Conservation (phyloP, 306 rosid species). For the Urtica urens region DNA sequence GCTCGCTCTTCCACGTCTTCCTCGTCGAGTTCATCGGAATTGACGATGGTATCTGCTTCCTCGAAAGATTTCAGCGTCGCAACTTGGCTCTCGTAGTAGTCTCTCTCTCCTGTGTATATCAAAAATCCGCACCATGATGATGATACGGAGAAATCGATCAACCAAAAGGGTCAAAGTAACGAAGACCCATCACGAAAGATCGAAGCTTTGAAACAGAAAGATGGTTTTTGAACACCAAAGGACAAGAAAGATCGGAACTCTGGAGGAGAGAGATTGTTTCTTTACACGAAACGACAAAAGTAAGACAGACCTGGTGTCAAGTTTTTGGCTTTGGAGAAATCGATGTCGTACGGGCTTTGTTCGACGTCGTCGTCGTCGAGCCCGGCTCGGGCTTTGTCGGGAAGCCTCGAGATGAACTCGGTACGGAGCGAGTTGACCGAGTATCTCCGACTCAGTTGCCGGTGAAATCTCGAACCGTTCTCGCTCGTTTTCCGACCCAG, state of each 20-base stretch:
- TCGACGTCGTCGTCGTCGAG: conserved; percentile 29
- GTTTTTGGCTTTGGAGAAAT: conserved; percentile 17
- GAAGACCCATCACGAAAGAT: too few species aligned
- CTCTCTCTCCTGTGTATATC: conserved; percentile 30
- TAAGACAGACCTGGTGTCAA: conserved; percentile 20
- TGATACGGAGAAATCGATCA: neutral
- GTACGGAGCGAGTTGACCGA: conserved; percentile 30
- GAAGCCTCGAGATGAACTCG: conserved; percentile 32
- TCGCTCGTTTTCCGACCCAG: conserved; percentile 10
- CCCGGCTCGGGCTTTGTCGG: conserved; percentile 21
- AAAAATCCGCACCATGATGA: neutral
- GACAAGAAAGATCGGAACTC: too few species aligned
- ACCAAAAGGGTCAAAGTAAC: neutral
- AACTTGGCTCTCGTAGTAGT: conserved; percentile 38
- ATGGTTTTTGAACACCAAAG: too few species aligned
- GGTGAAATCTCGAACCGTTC: conserved; percentile 14
- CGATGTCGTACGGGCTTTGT: conserved; percentile 15
- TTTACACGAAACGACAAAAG: neutral
- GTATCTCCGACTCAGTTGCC: conserved; percentile 23
- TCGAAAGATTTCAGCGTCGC: conserved; percentile 37
- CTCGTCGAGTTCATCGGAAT: conserved; percentile 13
- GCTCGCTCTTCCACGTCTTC: conserved; percentile 20
- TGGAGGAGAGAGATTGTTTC: too few species aligned
- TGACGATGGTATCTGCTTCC: conserved; percentile 21
- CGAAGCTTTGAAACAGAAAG: too few species aligned